Conservation (phyloP, 1,284 basidiomycete species). For the Heterobasidion annosum region DNA sequence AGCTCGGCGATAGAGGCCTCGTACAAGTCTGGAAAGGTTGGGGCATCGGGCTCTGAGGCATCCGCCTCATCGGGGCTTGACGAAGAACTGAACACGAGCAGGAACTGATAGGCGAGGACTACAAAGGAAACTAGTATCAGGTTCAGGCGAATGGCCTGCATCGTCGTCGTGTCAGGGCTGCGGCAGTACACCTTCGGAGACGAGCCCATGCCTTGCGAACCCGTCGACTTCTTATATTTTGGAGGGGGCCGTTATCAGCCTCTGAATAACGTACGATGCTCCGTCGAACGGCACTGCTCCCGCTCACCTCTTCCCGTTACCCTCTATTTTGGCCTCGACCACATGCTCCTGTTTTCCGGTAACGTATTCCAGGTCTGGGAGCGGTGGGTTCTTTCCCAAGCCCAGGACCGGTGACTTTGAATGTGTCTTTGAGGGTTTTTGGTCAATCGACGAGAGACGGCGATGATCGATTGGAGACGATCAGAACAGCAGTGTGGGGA, state of each 20-base stretch:
- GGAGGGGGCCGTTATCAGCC: background rate
- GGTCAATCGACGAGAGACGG: background rate
- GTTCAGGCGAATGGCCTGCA: background rate
- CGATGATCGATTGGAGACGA: background rate
- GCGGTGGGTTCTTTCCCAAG: background rate
- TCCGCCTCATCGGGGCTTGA: no score
- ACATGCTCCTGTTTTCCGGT: background rate
- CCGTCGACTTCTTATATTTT: background rate
- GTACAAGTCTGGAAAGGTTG: slow-evolving; percentile 23
- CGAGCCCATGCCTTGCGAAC: background rate
- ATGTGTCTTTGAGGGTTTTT: background rate
- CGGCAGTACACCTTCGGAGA: background rate
- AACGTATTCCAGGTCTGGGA: background rate
- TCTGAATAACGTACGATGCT: background rate
- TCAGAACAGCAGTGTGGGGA: no score
- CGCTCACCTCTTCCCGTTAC: background rate
- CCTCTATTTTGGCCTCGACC: background rate
- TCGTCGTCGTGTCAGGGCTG: background rate
- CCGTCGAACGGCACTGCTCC: background rate
- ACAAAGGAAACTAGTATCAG: background rate
- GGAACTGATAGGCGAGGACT: background rate
- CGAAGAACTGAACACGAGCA: no score
- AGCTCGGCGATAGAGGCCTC: slow-evolving; percentile 32
- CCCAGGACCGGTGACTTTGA: background rate
- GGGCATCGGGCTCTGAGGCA: background rate